phyloP scores from a whole-genome alignment of 2,329 filamentous ascomycete genomes.

The Pyrenophora tritici-repentis region DNA sequence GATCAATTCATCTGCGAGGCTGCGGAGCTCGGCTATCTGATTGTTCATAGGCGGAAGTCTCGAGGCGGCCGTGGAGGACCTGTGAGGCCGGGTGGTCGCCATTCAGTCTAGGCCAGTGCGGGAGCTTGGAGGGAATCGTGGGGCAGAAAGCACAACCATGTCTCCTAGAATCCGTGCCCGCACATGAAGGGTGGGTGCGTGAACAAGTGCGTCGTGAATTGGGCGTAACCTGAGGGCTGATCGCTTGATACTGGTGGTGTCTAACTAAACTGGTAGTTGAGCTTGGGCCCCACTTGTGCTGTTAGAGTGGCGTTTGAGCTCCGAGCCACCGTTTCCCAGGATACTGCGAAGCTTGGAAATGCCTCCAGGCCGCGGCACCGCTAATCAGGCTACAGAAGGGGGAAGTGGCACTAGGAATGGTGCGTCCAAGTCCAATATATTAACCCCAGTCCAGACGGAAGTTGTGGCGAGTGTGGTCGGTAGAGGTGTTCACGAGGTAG shows the following conservation, averaged over 20 bases:
- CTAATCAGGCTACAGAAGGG: conserved; percentile 12
- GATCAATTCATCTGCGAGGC: conserved; percentile 44
- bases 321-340: neutral
- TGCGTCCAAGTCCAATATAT: conserved; percentile 5
- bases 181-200: conserved; percentile 12
- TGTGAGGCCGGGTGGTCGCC: conserved; percentile 43
- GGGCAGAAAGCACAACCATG: conserved; percentile 33
- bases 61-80: conserved; percentile 47
- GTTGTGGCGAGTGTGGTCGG: no score
- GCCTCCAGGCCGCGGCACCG: neutral
- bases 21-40: conserved; percentile 49
- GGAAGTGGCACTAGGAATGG: conserved; percentile 2
- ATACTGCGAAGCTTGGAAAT: no score
- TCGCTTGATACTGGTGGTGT: conserved; percentile 6
- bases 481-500: conserved; percentile 23
- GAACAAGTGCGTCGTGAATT: neutral
- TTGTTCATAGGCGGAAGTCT: conserved; percentile 60
- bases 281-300: neutral
- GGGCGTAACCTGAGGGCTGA: conserved; percentile 4
- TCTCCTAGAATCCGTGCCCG: conserved; percentile 24
- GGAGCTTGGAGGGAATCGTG: conserved; percentile 25
- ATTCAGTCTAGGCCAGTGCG: conserved; percentile 41
- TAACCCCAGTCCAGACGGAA: neutral
- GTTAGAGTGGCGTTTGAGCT: neutral
- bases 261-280: conserved; percentile 23